Evolutionary conservation across 371 early-diverging fungal species (phyloP), one percentile per base, ranked within the genome.

Genomic region (Neoconidiobolus thromboides): DNA sequence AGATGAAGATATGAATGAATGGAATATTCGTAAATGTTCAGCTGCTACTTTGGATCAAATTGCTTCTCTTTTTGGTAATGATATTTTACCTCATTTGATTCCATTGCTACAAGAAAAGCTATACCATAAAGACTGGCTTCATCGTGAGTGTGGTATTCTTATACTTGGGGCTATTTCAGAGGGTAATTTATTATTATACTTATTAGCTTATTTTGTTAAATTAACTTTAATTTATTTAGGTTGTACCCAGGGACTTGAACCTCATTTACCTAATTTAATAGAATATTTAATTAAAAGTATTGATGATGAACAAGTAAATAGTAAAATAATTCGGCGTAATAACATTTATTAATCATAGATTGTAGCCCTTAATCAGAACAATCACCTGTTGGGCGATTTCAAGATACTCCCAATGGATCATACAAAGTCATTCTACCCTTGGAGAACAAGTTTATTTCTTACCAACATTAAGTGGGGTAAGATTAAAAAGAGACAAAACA

Each of bases 381-480:
- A 96, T 96, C 67, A 85, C 95, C 9, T 94, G 95, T 74, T 96
- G 97, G 97, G 91, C 96, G 40, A 75, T 94, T 53, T 87, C 93
- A 49, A 82, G 97, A 51, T 97, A 91, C 69, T 79, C 90, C 26
- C 71, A 71, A 44, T 96, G 95, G 95, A 79, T 83, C 47, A 76
- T 86, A 39, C 67, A 76, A 60, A 69, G 77, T 26, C 71, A 78
- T 55, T 78, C 75, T 60, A 65, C 76, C 38, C 73, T 79, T 39
- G 26, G 26, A 26, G 26, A 26, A 26, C 26, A 26, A 26, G 26
- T 26, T 26, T 26, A 26, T 26, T 26, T 26, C 26, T 26, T 26
- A 26, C 26, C 26, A 26, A 26, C 26, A 26, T 26, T 26, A 26
- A 26, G 26, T 26, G 26, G 26, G 26, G 26, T 26, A 26, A 26